Percentiles rank a stretch among this genome's conserved stretches.
Conservation (phyloP, 2,329 filamentous ascomycete species). For the Phialemonium atrogriseum region DNA sequence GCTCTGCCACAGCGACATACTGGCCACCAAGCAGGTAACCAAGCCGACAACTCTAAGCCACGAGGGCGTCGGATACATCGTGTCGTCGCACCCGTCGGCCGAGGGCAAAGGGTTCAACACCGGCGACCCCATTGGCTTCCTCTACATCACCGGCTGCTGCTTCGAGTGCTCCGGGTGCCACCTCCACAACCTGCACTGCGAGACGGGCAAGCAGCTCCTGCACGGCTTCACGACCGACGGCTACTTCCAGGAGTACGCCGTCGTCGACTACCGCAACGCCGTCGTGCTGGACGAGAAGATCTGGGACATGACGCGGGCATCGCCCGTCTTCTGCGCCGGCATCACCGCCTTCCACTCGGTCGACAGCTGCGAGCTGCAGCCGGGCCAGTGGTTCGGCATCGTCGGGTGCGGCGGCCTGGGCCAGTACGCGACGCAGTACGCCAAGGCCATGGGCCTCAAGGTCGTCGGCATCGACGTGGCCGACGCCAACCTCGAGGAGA, state of each 20-base stretch:
- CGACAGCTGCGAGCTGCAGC: slow-evolving; percentile 24
- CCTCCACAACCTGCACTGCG: slow-evolving; percentile 32
- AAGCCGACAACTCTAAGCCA: slow-evolving; percentile 26
- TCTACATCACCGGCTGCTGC: slow-evolving; percentile 35
- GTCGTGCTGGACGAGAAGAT: slow-evolving; percentile 27
- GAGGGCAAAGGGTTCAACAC: slow-evolving; percentile 28
- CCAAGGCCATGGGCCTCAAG: slow-evolving; percentile 14
- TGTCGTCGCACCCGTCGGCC: slow-evolving; percentile 24
- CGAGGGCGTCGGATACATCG: slow-evolving; percentile 36
- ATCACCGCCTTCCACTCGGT: slow-evolving; percentile 35
- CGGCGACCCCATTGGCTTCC: slow-evolving; percentile 35
- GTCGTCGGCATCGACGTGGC: slow-evolving; percentile 28
- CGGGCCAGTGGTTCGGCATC: slow-evolving; percentile 27
- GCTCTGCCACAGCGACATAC: slow-evolving; percentile 24
- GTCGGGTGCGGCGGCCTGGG: slow-evolving; percentile 15
- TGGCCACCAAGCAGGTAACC: slow-evolving; percentile 14
- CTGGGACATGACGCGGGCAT: slow-evolving; percentile 22
- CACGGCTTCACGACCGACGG: slow-evolving; percentile 34
- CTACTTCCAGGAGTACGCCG: slow-evolving; percentile 37
- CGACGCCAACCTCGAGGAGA: slow-evolving; percentile 29
- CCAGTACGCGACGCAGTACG: slow-evolving; percentile 18
- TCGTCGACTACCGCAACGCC: slow-evolving; percentile 35
- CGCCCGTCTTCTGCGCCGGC: slow-evolving; percentile 41
- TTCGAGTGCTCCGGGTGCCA: slow-evolving; percentile 37
- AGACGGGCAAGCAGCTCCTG: slow-evolving; percentile 26